Base-by-base conservation (phyloP, 1,139 yeast genomes). In the Blastobotrys serpentis region DNA sequence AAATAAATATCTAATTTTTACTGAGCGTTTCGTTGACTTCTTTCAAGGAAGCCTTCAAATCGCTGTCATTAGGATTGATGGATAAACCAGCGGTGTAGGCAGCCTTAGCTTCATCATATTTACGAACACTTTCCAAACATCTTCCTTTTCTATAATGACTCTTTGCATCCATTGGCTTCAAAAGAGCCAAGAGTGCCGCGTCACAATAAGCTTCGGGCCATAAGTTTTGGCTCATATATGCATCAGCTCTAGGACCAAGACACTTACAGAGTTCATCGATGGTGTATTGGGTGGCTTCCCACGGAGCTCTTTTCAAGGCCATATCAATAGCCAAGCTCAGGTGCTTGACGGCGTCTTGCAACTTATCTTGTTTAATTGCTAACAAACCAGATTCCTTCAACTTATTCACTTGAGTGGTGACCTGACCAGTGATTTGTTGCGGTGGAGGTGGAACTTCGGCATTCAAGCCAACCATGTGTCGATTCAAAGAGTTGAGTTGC, bases 81-180 rank as follows among this genome's bases (percentile, higher is more conserved):
- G 85, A 74, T 52, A 86, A 71, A 0, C 96, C 98, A 59, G 95
- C 76, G 64, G 84, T 87, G 59, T 86, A 78, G 56, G 82, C 86
- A 11, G 82, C 80, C 57, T 82, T 80, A 2, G 97, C 94, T 25
- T 79, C 85, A 44, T 77, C 79, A 56, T 79, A 76, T 63, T 82
- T 82, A 2, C 86, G 88, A 64, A 90, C 73, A 56, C 83, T 81
- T 63, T 73, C 73, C 59, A 82, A 75, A 52, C 92, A 84, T 48
- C 85, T 82, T 1, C 95, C 95, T 62, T 87, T 79, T 69, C 98
- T 79, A 57, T 84, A 77, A 63, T 86, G 86, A 64, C 87, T 85
- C 55, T 86, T 94, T 8, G 96, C 84, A 13, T 82, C 77, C 49
- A 61, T 63, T 45, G 83, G 74, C 60, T 81, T 81, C 66, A 87